Conservation (phyloP, 2,329 filamentous ascomycete species). For the Fusarium sacchari region DNA sequence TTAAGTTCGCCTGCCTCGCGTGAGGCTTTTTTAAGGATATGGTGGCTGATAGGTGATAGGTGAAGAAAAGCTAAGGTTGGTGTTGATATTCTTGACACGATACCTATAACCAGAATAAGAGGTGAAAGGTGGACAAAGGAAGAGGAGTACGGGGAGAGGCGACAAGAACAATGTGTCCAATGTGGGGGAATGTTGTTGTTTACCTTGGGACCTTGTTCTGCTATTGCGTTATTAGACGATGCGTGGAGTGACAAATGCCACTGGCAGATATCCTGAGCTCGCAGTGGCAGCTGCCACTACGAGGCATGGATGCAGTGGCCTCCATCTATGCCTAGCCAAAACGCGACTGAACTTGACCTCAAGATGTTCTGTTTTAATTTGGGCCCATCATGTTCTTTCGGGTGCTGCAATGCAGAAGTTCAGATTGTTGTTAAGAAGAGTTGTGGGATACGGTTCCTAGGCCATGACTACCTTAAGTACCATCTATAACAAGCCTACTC, state of each 20-base stretch:
- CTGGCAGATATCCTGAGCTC: background rate
- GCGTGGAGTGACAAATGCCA: background rate
- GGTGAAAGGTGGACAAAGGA: background rate
- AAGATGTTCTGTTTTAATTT: background rate
- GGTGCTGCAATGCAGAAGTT: background rate
- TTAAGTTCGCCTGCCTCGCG: background rate
- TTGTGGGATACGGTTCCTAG: background rate
- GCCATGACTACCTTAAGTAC: background rate
- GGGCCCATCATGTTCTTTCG: background rate
- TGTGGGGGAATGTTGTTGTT: background rate
- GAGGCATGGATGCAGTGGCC: background rate
- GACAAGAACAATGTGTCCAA: background rate
- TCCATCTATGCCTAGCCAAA: background rate
- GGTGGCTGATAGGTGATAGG: background rate
- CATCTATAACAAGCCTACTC: background rate
- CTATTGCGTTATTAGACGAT: background rate
- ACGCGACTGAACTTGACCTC: background rate
- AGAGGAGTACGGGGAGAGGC: background rate
- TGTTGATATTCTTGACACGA: background rate
- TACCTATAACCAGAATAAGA: background rate
- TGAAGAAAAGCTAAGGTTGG: background rate
- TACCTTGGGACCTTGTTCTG: background rate
- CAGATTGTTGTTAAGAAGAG: background rate
- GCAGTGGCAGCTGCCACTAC: slow-evolving; percentile 4
- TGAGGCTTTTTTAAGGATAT: background rate